These are phyloP conservation scores for Mycena belliarum DNA, from an alignment of 768 basidiomycete genomes.

Conservation along the genomic window DNA sequence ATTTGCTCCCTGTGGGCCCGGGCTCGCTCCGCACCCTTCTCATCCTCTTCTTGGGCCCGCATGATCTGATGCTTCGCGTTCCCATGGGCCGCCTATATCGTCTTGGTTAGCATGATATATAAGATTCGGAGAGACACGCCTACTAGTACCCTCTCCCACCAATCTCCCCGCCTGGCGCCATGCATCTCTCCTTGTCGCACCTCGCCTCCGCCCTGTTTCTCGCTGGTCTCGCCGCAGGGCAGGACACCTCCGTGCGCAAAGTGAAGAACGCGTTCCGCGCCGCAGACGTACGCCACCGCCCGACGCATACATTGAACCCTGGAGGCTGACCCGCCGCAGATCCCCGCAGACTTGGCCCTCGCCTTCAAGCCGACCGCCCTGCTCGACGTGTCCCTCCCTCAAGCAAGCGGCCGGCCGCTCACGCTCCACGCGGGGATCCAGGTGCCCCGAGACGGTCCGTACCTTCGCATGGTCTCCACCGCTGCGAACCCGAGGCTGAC, in stretches of 20 bases:
- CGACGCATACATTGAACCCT: neutral
- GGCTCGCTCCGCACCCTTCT: neutral
- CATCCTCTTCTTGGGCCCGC: neutral
- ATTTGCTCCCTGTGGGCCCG: too few relatives aligned
- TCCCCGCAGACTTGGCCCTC: conserved; percentile 25
- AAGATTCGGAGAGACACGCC: neutral
- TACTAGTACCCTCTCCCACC: neutral
- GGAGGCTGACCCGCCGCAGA: conserved; percentile 20
- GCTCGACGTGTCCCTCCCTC: conserved; percentile 29
- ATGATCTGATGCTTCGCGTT: neutral
- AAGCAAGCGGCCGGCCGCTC: conserved; percentile 23
- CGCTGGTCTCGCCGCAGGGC: conserved; percentile 5
- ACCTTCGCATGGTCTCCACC: neutral
- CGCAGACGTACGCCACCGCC: conserved; percentile 6
- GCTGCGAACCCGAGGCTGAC: neutral
- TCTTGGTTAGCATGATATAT: conserved; percentile 7
- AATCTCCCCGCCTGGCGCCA: neutral
- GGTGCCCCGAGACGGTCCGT: conserved; percentile 11
- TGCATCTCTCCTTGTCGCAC: conserved; percentile 12
- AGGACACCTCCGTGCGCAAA: conserved; percentile 11
- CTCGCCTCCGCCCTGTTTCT: conserved; percentile 3
- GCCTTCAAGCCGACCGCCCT: conserved; percentile 27
- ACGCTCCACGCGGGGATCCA: conserved; percentile 30
- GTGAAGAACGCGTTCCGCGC: conserved; percentile 13
- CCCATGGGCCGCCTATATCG: neutral